Percentiles rank a stretch among this genome's conserved stretches.
Evolutionary conservation across 495 filamentous ascomycete genomes (phyloP).

Genomic region (Pseudevernia furfuracea): DNA sequence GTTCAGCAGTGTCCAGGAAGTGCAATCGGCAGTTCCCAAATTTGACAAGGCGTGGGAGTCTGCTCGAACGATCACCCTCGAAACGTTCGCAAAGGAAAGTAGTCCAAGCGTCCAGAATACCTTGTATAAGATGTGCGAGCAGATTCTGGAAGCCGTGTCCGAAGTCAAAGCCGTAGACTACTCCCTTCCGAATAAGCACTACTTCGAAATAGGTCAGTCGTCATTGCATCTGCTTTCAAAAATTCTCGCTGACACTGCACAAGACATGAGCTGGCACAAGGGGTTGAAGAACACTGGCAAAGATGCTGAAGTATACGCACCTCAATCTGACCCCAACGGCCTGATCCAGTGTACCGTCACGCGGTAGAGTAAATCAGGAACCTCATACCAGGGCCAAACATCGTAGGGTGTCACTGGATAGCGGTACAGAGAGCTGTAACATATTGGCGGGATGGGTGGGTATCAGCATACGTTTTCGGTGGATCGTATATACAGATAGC

Average conservation of each 20-base stretch:
- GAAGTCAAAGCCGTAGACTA: conserved; percentile 70
- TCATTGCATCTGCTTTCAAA: background rate
- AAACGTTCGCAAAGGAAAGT: conserved; percentile 85
- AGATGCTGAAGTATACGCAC: conserved; percentile 91
- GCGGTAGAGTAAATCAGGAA: conserved; percentile 37
- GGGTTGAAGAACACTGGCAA: conserved; percentile 93
- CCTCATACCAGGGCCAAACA: background rate
- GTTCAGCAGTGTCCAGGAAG: conserved; percentile 59
- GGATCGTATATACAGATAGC: background rate
- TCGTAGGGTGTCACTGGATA: background rate
- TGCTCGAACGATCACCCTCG: conserved; percentile 74
- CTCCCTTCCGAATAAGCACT: conserved; percentile 92
- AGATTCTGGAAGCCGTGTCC: conserved; percentile 71
- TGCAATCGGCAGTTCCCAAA: conserved; percentile 51
- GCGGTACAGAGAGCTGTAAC: background rate
- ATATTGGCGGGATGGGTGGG: background rate
- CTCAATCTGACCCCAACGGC: conserved; percentile 87
- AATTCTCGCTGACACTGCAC: conserved; percentile 7
- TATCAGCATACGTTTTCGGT: background rate
- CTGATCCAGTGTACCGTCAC: conserved; percentile 92
- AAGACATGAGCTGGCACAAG: conserved; percentile 81
- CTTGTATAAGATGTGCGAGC: conserved; percentile 96
- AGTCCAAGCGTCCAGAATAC: conserved; percentile 91
- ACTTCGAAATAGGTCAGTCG: conserved; percentile 87
- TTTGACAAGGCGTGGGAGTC: conserved; percentile 74